Evolutionary conservation across 2,329 filamentous ascomycete species (phyloP).

Genomic region (Sporothrix mexicana): DNA sequence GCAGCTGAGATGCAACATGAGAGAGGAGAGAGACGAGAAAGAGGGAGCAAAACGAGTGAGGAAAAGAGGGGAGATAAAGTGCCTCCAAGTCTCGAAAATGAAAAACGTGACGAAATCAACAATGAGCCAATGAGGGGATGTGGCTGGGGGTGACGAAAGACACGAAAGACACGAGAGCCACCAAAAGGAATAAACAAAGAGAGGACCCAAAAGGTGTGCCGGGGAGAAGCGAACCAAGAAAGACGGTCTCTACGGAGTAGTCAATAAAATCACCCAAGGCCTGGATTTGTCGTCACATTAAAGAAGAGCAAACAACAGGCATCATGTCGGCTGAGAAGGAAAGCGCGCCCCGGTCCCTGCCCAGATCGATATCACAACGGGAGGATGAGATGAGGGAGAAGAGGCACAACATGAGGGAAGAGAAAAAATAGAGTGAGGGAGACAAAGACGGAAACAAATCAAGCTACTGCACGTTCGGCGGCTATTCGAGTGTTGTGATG

Average conservation of each 20-base stretch:
- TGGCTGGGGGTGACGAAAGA: not conserved
- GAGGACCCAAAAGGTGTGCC: slow-evolving; percentile 8
- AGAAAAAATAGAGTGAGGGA: not conserved
- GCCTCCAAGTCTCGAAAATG: slow-evolving; percentile 9
- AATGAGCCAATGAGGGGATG: slow-evolving; percentile 1
- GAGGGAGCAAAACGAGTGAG: not conserved
- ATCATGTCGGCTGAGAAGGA: not conserved
- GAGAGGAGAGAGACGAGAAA: too few species aligned
- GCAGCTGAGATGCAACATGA: not conserved
- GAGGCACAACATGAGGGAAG: not conserved
- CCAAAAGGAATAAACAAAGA: not conserved
- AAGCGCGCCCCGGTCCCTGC: not conserved
- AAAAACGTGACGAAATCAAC: slow-evolving; percentile 14
- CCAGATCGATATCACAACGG: slow-evolving; percentile 30
- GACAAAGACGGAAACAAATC: not conserved
- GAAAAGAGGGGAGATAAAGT: too few species aligned
- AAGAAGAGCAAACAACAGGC: not conserved
- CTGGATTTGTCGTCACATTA: slow-evolving; percentile 16
- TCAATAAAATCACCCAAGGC: not conserved
- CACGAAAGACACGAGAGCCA: not conserved
- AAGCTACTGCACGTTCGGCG: slow-evolving; percentile 36
- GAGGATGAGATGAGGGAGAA: slow-evolving; percentile 2
- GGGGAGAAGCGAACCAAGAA: too few species aligned
- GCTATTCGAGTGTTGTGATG: slow-evolving; percentile 36
- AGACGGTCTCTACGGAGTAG: too few species aligned